phyloP scores from a whole-genome alignment of 2,329 filamentous ascomycete genomes.

The Talaromyces funiculosus region DNA sequence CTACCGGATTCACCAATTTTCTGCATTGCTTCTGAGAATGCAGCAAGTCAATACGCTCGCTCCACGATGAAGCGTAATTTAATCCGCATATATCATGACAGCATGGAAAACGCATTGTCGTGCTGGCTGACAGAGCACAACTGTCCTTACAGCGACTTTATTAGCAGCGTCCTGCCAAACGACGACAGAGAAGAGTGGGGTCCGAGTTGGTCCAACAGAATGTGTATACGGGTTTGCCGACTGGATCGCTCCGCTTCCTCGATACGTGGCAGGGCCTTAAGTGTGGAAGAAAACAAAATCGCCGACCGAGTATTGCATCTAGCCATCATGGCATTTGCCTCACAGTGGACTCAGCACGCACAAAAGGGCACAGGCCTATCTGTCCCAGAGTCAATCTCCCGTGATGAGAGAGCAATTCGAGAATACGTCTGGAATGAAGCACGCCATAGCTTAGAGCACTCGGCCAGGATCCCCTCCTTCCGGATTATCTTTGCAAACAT shows the following conservation, averaged over 20 bases:
- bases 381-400: constrained; percentile 21
- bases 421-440: constrained; percentile 41
- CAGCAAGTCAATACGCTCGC: constrained; percentile 31
- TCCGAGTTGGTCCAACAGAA: constrained; percentile 39
- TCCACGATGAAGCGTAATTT: constrained; percentile 34
- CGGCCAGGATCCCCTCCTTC: constrained; percentile 40
- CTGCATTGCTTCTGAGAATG: constrained; percentile 18
- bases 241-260: constrained; percentile 36
- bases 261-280: constrained; percentile 34
- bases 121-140: constrained; percentile 43
- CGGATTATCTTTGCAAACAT: constrained; percentile 42
- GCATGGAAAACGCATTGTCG: constrained; percentile 41
- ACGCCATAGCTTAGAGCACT: constrained; percentile 32
- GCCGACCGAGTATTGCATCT: constrained; percentile 38
- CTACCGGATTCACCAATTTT: neutral
- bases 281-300: constrained; percentile 31
- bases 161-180: constrained; percentile 12
- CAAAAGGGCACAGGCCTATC: constrained; percentile 13
- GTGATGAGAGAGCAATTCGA: constrained; percentile 31
- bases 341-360: constrained; percentile 33
- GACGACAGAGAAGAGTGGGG: constrained; percentile 28
- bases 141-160: constrained; percentile 36
- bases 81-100: constrained; percentile 41
- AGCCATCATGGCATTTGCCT: constrained; percentile 41
- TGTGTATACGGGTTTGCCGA: constrained; percentile 40